These are phyloP conservation scores for Wickerhamiella pararugosa DNA, from an alignment of 1,139 yeast species.

Conservation along the genomic window DNA sequence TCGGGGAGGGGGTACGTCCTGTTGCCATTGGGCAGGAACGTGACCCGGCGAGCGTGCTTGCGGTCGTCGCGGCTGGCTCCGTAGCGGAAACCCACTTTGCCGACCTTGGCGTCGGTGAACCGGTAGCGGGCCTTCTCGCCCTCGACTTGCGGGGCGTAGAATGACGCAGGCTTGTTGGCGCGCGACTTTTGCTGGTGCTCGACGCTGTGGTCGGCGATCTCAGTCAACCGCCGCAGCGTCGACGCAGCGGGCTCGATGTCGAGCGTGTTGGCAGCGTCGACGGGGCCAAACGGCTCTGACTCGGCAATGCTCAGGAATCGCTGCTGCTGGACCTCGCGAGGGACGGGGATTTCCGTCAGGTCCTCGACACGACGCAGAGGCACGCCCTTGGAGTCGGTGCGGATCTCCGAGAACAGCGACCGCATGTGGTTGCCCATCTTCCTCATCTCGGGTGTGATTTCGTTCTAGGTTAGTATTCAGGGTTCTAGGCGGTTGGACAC, in stretches of 20 bases:
- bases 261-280: slow-evolving; percentile 82
- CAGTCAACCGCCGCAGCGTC: slow-evolving; percentile 49
- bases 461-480: slow-evolving; percentile 13
- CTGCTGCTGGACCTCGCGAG: slow-evolving; percentile 68
- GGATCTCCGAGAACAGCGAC: slow-evolving; percentile 67
- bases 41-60: slow-evolving; percentile 69
- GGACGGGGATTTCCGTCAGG: slow-evolving; percentile 83
- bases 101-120: slow-evolving; percentile 64
- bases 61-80: slow-evolving; percentile 85
- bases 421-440: slow-evolving; percentile 48
- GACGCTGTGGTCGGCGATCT: slow-evolving; percentile 20
- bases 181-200: slow-evolving; percentile 24
- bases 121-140: slow-evolving; percentile 46
- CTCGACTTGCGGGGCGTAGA: slow-evolving; percentile 16
- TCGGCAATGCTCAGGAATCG: slow-evolving; percentile 84
- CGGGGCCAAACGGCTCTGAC: slow-evolving; percentile 92
- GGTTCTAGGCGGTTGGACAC: slow-evolving; percentile 7
- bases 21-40: slow-evolving; percentile 34
- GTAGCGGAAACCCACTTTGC: slow-evolving; percentile 78
- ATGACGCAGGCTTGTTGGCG: slow-evolving; percentile 9
- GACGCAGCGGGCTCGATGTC: slow-evolving; percentile 74
- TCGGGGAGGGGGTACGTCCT: slow-evolving; percentile 15
- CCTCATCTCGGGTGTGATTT: slow-evolving; percentile 32
- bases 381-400: slow-evolving; percentile 20
- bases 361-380: slow-evolving; percentile 21